Conservation (phyloP, 1,139 yeast genomes). For the Candida sp. region DNA sequence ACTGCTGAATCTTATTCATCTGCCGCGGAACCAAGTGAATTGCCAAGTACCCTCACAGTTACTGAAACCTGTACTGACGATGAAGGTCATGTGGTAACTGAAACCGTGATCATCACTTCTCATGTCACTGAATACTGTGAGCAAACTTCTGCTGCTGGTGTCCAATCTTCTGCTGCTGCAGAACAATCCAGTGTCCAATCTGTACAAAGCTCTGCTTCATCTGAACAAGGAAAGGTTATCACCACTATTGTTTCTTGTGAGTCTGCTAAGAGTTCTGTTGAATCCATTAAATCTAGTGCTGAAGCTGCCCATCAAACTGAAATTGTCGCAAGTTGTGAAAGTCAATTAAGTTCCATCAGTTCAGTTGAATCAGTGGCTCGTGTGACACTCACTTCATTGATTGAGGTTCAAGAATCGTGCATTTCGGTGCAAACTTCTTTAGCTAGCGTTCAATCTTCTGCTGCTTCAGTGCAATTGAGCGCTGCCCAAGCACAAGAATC, state of each 20-base stretch:
- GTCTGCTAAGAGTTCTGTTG: constrained; percentile 13
- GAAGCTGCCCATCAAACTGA: constrained; percentile 10
- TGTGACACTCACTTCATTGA: constrained; percentile 8
- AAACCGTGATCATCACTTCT: constrained; percentile 7
- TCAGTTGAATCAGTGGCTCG: constrained; percentile 11
- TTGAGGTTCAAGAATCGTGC: constrained; percentile 5
- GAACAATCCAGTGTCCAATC: constrained; percentile 10
- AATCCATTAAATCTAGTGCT: constrained; percentile 13
- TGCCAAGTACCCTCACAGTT: constrained; percentile 3
- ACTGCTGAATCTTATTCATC: constrained; percentile 23
- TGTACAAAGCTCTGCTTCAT: constrained; percentile 10
- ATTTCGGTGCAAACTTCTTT: constrained; percentile 9
- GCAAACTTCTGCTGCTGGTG: constrained; percentile 7
- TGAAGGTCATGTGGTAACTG: constrained; percentile 4
- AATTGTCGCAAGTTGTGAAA: constrained; percentile 10
- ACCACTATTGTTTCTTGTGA: constrained; percentile 15
- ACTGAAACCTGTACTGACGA: constrained; percentile 6
- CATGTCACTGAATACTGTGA: constrained; percentile 9
- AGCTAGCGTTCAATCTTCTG: constrained; percentile 11
- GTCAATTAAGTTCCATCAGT: constrained; percentile 7
- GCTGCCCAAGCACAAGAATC: constrained; percentile 10
- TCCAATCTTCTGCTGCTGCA: constrained; percentile 9
- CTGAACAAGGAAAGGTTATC: constrained; percentile 9
- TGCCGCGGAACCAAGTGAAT: constrained; percentile 8
- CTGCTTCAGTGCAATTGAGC: constrained; percentile 13